These are phyloP conservation scores for Coffea eugenioides DNA, from an alignment of 257 asterid species.

Conservation along the genomic window DNA sequence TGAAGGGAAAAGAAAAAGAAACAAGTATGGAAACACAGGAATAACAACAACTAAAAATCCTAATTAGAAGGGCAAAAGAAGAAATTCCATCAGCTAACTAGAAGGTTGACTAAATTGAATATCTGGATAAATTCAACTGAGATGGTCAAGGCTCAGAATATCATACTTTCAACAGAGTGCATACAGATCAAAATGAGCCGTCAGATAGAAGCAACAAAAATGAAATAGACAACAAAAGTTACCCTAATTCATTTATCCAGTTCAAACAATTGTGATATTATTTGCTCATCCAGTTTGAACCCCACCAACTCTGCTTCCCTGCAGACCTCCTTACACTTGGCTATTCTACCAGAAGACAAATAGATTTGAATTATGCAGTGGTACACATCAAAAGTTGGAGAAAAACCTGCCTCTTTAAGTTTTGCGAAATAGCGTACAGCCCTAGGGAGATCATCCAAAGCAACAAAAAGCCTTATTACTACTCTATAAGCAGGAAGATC, in stretches of 20 bases:
- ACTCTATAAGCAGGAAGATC: conserved; percentile 87
- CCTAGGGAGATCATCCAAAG: conserved; percentile 59
- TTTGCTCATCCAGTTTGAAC: conserved; percentile 38
- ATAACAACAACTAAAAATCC: no score
- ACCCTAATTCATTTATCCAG: conserved; percentile 9
- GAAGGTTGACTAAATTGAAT: no score
- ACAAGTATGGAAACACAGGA: no score
- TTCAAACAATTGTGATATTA: conserved; percentile 13
- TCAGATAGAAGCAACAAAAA: background rate
- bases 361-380: conserved; percentile 44
- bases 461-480: conserved; percentile 71
- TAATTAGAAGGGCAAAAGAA: no score
- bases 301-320: conserved; percentile 84
- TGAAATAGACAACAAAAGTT: background rate
- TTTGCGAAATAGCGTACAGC: conserved; percentile 58
- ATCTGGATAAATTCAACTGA: background rate
- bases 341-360: conserved; percentile 58
- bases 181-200: background rate
- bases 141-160: background rate
- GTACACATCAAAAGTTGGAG: conserved; percentile 63
- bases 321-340: conserved; percentile 61
- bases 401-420: conserved; percentile 70
- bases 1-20: no score
- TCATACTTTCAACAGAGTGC: background rate
- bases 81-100: no score